These are phyloP conservation scores for Jatropha podagrica DNA, from an alignment of 441 rosid species.

Conservation along the genomic window DNA sequence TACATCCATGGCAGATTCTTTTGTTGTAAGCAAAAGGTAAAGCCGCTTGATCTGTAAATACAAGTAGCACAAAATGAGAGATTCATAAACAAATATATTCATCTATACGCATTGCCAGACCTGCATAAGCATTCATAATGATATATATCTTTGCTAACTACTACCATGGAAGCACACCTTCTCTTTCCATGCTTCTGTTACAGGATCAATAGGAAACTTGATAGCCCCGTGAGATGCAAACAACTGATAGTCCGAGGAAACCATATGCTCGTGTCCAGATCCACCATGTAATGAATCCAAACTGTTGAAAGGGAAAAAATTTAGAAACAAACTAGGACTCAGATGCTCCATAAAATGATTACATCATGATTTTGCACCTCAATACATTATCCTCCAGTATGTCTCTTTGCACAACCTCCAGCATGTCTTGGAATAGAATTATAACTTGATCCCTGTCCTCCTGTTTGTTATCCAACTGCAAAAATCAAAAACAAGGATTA, in stretches of 20 bases:
- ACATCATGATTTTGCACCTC: constrained; percentile 45
- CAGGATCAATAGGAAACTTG: constrained; percentile 68
- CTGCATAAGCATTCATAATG: not conserved
- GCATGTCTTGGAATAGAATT: constrained; percentile 97
- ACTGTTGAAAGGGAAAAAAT: constrained; percentile 40
- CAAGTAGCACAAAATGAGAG: not conserved
- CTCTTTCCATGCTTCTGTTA: constrained; percentile 96
- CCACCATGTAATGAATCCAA: constrained; percentile 79
- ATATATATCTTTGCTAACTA: not conserved
- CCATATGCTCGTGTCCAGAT: constrained; percentile 64
- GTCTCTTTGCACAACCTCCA: constrained; percentile 93
- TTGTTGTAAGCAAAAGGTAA: constrained; percentile 84
- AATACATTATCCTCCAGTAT: constrained; percentile 74
- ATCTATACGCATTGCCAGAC: not conserved
- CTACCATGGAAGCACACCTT: constrained; percentile 48
- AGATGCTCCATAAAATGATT: not conserved
- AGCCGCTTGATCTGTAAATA: constrained; percentile 80
- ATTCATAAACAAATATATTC: not conserved
- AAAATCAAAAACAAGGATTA: constrained; percentile 17
- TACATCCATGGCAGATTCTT: constrained; percentile 99
- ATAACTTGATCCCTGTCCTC: constrained; percentile 91
- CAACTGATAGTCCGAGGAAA: constrained; percentile 65
- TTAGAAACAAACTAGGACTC: constrained; percentile 23
- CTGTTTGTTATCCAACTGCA: constrained; percentile 68
- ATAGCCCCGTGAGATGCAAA: constrained; percentile 97